phyloP scores from a whole-genome alignment of 1,284 basidiomycete genomes.

The Afroboletus lepidellus region DNA sequence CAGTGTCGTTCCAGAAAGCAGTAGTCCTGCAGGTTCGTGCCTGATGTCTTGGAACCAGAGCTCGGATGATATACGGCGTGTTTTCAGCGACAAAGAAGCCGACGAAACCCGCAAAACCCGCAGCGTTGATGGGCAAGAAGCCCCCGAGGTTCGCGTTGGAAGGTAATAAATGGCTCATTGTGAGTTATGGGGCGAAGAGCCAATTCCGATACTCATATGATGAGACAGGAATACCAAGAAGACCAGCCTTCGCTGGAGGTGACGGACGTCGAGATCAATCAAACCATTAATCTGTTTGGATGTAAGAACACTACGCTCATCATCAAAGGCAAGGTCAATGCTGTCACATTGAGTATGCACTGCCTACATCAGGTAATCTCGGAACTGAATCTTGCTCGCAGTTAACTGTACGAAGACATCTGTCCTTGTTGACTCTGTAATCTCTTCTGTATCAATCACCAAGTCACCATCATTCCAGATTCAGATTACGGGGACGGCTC shows the following conservation, averaged over 20 bases:
- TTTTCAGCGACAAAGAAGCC: conserved; percentile 57
- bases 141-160: conserved; percentile 90
- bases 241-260: conserved; percentile 76
- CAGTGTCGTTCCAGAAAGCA: conserved; percentile 57
- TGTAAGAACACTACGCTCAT: conserved; percentile 90
- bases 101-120: conserved; percentile 78
- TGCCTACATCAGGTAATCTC: background rate
- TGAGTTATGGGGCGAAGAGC: conserved; percentile 42
- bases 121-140: conserved; percentile 81
- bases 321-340: conserved; percentile 95
- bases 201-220: conserved; percentile 3
- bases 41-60: background rate
- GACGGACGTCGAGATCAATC: conserved; percentile 77
- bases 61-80: background rate
- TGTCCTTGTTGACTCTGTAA: conserved; percentile 87
- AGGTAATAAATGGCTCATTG: conserved; percentile 93
- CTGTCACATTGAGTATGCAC: conserved; percentile 80
- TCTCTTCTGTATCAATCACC: conserved; percentile 87
- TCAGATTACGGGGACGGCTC: conserved; percentile 87
- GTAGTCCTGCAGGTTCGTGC: conserved; percentile 38
- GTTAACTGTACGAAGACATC: conserved; percentile 91
- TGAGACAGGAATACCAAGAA: conserved; percentile 86
- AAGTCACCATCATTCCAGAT: conserved; percentile 91
- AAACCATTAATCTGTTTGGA: conserved; percentile 87
- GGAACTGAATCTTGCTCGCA: conserved; percentile 33